phyloP scores from a whole-genome alignment of 306 rosid species.

The Mimosa pudica region DNA sequence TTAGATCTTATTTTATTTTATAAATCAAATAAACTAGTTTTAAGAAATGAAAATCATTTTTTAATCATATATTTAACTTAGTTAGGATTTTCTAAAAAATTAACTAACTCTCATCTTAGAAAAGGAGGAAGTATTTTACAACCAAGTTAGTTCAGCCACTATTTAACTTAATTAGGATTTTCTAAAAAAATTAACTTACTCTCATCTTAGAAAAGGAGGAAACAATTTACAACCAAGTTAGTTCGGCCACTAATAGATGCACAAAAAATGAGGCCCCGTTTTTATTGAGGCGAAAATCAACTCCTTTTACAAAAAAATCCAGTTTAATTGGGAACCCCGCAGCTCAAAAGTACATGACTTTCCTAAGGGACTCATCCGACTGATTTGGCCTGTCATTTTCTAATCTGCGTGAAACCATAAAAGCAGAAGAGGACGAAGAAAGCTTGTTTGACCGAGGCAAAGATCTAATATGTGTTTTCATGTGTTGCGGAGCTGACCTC shows the following conservation, averaged over 20 bases:
- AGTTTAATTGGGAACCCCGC: slow-evolving; percentile 46
- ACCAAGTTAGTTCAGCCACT: no score
- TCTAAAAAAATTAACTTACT: no score
- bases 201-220: no score
- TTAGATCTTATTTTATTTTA: no score
- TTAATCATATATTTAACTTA: no score
- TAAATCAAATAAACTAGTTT: no score
- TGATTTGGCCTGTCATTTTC: slow-evolving; percentile 52
- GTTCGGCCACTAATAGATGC: not conserved
- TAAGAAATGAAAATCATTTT: no score
- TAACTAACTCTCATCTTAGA: no score
- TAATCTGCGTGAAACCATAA: slow-evolving; percentile 29
- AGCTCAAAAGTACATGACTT: slow-evolving; percentile 69
- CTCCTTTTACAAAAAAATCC: not conserved
- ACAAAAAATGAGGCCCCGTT: not conserved
- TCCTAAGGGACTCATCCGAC: slow-evolving; percentile 66
- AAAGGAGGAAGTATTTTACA: no score
- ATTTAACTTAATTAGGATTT: no score
- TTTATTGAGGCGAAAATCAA: not conserved
- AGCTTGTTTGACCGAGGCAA: slow-evolving; percentile 42
- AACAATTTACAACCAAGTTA: not conserved
- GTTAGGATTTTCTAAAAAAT: no score
- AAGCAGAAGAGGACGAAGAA: slow-evolving; percentile 44
- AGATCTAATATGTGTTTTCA: slow-evolving; percentile 38
- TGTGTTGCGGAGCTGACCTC: slow-evolving; percentile 48